Base-by-base conservation (phyloP, 1,139 yeast genomes). In the Candida sp. region DNA sequence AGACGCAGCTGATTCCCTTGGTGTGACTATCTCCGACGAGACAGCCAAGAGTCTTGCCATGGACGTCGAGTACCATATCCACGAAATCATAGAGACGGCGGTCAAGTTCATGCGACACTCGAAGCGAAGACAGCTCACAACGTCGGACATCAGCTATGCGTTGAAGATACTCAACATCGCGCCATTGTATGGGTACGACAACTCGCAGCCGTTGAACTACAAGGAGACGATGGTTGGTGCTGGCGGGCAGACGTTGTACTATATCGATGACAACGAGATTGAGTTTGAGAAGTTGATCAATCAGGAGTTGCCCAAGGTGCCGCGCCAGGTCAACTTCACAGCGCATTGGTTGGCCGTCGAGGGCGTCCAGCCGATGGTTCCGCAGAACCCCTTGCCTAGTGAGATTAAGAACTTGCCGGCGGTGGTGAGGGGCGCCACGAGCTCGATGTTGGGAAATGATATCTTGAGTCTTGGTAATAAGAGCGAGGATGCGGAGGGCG, bases 341-440 rank as follows among this genome's bases (percentile, higher is more conserved):
- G 97, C 98, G 2, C 99, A 96, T 68, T 96, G 99, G 99, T 78
- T 96, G 40, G 98, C 99, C 0, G 90, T 96, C 52, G 99, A 96
- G 70, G 99, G 99, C 49, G 97, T 96, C 3, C 99, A 96, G 66
- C 99, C 99, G 1, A 88, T 96, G 48, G 94, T 96, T 51, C 96
- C 98, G 1, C 99, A 96, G 70, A 96, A 96, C 70, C 99, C 99
- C 34, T 83, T 89, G 43, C 84, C 93, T 26, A 79, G 86, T 41
- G 96, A 88, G 60, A 84, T 88, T 50, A 85, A 84, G 63, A 77
- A 78, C 48, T 67, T 87, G 26, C 86, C 90, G 40, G 88, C 93
- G 2, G 75, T 83, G 17, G 78, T 83, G 41, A 75, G 96, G 62
- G 96, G 96, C 42, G 90, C 93, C 5, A 84, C 89, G 9, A 70